Base-by-base conservation (phyloP, 495 filamentous ascomycete genomes). In the Wilcoxina mikolae region DNA sequence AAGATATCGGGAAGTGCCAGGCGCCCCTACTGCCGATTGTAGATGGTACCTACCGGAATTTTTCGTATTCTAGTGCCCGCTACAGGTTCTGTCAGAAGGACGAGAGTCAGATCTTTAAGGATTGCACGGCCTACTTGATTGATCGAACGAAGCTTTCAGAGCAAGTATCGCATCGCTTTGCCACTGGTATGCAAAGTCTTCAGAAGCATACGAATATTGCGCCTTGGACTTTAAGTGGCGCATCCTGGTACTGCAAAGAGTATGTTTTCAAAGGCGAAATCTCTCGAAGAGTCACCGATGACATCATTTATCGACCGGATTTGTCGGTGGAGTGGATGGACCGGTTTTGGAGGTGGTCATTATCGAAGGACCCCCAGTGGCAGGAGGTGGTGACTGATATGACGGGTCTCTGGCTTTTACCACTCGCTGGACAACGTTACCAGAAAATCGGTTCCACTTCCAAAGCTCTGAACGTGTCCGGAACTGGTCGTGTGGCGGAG, bases 341-440 rank as follows among this genome's bases (percentile, higher is more conserved):
- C 18, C 29, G 4, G 1, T 64, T 64, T 33, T 64, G 61, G 61
- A 29, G 51, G 28, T 64, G 61, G 61, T 38, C 49, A 4, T 12
- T 38, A 18, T 9, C 49, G 22, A 11, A n/a, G 11, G 29, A 52
- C n/a, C 2, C n/a, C n/a, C n/a, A n/a, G n/a, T n/a, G 18, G 31
- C 18, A 38, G 1, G 31, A 24, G 1, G 9, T 12, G 25, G 33
- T 51, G 2, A 55, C 51, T 9, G n/a, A 27, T 5, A 39, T 64
- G 23, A 28, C 54, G 26, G 56, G 27, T n/a, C 25, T 70, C 23
- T 70, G 68, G 68, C 55, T 70, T 7, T 42, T 70, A 22, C 68
- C 68, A 3, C 47, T 62, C 4, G 55, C 41, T 15, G 62, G 57
- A 28, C 43, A 61, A 20, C 47, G 39, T n/a, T n/a, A n/a, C n/a